A percentile compares a stretch with the other conserved stretches of the same genome.
Evolutionary conservation across 805 yeast species (phyloP).

Genomic region (Kodamaea kaohsiungensis): DNA sequence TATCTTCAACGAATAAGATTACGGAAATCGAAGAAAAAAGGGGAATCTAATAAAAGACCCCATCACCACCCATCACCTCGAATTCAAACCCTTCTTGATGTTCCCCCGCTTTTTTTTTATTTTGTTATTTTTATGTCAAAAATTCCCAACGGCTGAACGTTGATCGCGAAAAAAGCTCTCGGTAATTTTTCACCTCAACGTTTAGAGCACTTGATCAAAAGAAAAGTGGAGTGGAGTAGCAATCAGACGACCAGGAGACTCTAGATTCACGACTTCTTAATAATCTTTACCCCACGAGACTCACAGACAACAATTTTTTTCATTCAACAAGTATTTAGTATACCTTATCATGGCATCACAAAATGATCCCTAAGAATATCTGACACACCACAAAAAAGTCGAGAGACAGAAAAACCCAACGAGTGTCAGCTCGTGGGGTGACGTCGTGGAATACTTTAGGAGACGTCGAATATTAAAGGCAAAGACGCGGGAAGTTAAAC

Average conservation of each 20-base stretch:
- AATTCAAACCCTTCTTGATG: neutral
- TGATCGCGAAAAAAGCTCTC: neutral
- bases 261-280: neutral
- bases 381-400: neutral
- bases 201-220: neutral
- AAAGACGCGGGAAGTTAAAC: neutral
- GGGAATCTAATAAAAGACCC: too few relatives aligned
- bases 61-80: neutral
- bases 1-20: too few relatives aligned
- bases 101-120: neutral
- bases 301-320: too few relatives aligned
- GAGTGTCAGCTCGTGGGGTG: neutral
- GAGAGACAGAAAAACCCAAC: neutral
- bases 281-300: neutral
- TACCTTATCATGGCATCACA: too few relatives aligned
- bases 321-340: too few relatives aligned
- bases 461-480: too few relatives aligned
- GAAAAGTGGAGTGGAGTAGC: neutral
- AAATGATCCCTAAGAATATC: too few relatives aligned
- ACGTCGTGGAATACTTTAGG: neutral
- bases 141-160: neutral
- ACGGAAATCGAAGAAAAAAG: too few relatives aligned
- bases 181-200: neutral
- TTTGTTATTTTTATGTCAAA: neutral
- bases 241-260: neutral